A percentile compares a stretch with the other conserved stretches of the same genome.
Evolutionary conservation across 306 rosid species (phyloP).

Genomic region (Mimosa bimucronata): DNA sequence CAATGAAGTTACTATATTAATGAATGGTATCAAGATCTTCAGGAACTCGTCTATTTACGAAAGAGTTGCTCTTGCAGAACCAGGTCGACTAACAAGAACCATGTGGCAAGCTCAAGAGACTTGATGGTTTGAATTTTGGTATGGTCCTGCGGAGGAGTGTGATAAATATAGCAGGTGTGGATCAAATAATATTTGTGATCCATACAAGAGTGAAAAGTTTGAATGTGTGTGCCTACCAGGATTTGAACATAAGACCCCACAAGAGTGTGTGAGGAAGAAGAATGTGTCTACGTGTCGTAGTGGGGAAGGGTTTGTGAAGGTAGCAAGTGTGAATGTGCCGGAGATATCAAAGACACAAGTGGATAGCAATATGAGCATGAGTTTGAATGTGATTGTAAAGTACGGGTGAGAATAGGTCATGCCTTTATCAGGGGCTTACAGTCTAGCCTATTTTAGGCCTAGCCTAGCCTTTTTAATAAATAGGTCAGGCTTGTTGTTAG

Average conservation of each 20-base stretch:
- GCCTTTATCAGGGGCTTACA: too few relatives aligned
- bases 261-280: slow-evolving; percentile 45
- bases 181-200: slow-evolving; percentile 44
- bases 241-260: slow-evolving; percentile 31
- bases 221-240: slow-evolving; percentile 46
- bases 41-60: background rate
- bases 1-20: background rate
- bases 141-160: slow-evolving; percentile 45
- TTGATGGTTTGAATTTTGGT: background rate
- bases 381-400: too few relatives aligned
- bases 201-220: slow-evolving; percentile 32
- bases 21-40: background rate
- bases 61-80: background rate
- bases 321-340: slow-evolving; percentile 58
- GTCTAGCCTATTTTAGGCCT: too few relatives aligned
- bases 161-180: slow-evolving; percentile 39
- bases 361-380: background rate
- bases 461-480: too few relatives aligned
- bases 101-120: background rate
- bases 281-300: slow-evolving; percentile 56
- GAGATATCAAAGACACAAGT: slow-evolving; percentile 54
- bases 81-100: background rate
- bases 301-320: slow-evolving; percentile 71
- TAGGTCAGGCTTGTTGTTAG: too few relatives aligned
- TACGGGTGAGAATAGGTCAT: too few relatives aligned